Base-by-base conservation (phyloP, 2,329 filamentous ascomycete species). In the Penicillium sp. region DNA sequence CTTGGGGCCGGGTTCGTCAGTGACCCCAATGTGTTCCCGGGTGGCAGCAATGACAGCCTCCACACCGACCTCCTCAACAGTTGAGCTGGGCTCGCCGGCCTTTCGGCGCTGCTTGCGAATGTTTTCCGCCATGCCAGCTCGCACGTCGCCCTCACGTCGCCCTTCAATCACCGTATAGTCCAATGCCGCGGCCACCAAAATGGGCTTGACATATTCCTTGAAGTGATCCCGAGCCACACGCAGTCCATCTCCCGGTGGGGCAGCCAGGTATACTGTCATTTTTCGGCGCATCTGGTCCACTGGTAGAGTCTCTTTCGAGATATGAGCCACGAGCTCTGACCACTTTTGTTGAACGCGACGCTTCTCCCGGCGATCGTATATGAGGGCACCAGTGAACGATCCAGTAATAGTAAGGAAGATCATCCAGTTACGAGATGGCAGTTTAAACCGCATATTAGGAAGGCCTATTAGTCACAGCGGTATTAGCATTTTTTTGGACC, bases 111-210 rank as follows among this genome's bases (percentile, higher is more conserved):
- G 61, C 67, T 79, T 85, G 56, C 94, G 84, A 72, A 97, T 90
- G 71, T 86, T 88, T 77, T 96, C 91, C 26, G 94, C 93, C 44
- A 95, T 82, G 14, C 88, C 89, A 50, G 90, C 91, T 59, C 94
- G 82, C 42, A 99, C 85, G 69, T 99, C 93, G n/a, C 94, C 94
- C 77, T 97, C 89, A 70, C 88, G 87, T 50, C 92, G 82, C 5
- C 93, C 94, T 75, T 97, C 93, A 6, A 97, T 84, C 55, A 97
- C 95, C 67, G 97, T 93, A 86, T 95, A 97, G 73, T 99, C 94
- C 69, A 97, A 77, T 0, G 92, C 92, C 1, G 90, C 93, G 2
- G 91, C 88, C 4, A 94, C 89, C 37, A 99, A 78, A 26, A 99
- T 84, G 1, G 94, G 94, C 79, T 97, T 97, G 41, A 97, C 84